Evolutionary conservation across 192 early-diverging fungal species (phyloP).

Genomic region (Gigaspora rosea): DNA sequence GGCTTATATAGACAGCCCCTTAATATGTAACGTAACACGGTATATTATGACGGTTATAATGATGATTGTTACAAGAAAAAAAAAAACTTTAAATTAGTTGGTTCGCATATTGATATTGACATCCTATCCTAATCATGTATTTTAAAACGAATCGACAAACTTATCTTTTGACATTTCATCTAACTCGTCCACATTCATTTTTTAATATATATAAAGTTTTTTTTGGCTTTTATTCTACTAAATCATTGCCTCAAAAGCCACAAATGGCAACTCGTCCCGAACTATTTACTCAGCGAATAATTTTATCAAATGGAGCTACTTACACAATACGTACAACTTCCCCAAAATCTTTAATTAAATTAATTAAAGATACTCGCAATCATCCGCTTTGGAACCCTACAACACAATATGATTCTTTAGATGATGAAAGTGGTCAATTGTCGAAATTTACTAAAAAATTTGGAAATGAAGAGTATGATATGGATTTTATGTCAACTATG

Average conservation of each 20-base stretch:
- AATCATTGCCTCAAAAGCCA: too few species aligned
- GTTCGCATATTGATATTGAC: too few species aligned
- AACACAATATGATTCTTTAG: conserved; percentile 51
- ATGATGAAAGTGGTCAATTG: conserved; percentile 80
- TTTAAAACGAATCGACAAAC: too few species aligned
- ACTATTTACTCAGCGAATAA: conserved; percentile 80
- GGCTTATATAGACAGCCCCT: too few species aligned
- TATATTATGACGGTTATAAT: too few species aligned
- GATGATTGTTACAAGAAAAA: too few species aligned
- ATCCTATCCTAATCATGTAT: too few species aligned
- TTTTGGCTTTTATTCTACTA: too few species aligned
- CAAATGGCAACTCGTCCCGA: conserved; percentile 49
- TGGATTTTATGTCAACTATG: conserved; percentile 49
- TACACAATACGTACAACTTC: conserved; percentile 82
- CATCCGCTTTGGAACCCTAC: conserved; percentile 93
- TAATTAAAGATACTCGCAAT: conserved; percentile 92
- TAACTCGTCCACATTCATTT: too few species aligned
- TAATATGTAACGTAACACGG: too few species aligned
- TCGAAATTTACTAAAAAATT: conserved; percentile 82
- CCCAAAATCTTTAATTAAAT: conserved; percentile 78
- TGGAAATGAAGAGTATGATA: conserved; percentile 59
- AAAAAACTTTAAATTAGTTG: too few species aligned
- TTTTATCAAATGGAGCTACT: conserved; percentile 88
- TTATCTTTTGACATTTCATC: too few species aligned
- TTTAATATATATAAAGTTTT: background rate